phyloP scores from a whole-genome alignment of 2,329 filamentous ascomycete genomes.

The Orbilia javanica region DNA sequence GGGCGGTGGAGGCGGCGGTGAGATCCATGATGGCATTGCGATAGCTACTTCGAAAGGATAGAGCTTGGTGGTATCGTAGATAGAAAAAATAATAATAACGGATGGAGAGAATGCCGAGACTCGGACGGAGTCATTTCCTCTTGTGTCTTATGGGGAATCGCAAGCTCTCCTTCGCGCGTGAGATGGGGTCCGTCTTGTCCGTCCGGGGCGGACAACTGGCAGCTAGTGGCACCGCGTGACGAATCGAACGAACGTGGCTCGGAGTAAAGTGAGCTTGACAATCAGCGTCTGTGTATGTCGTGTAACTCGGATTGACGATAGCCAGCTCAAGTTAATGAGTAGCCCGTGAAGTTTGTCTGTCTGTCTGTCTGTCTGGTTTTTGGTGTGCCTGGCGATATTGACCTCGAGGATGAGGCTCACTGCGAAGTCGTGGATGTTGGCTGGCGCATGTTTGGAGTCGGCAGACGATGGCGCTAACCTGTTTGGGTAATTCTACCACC shows the following conservation, averaged over 20 bases:
- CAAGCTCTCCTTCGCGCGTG: not conserved
- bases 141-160: not conserved
- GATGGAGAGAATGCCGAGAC: not conserved
- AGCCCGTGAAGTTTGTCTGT: slow-evolving; percentile 10
- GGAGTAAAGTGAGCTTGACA: not conserved
- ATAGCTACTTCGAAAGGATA: not conserved
- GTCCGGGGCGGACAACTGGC: slow-evolving; percentile 42
- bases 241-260: not conserved
- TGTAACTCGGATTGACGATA: not conserved
- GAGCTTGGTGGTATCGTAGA: not conserved
- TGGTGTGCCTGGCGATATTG: slow-evolving; percentile 8
- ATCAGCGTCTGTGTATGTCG: not conserved
- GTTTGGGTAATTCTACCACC: not conserved
- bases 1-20: slow-evolving; percentile 48
- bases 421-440: not conserved
- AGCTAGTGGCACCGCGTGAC: slow-evolving; percentile 43
- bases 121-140: slow-evolving; percentile 30
- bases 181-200: slow-evolving; percentile 15
- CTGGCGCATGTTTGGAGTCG: not conserved
- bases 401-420: slow-evolving; percentile 13
- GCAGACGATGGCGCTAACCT: slow-evolving; percentile 1
- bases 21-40: slow-evolving; percentile 46
- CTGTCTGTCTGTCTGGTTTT: no score
- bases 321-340: slow-evolving; percentile 57
- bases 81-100: not conserved